Evolutionary conservation across 2,329 filamentous ascomycete species (phyloP), one percentile per base, ranked within the genome.

Genomic region (Cladosporium sphaerospermum): DNA sequence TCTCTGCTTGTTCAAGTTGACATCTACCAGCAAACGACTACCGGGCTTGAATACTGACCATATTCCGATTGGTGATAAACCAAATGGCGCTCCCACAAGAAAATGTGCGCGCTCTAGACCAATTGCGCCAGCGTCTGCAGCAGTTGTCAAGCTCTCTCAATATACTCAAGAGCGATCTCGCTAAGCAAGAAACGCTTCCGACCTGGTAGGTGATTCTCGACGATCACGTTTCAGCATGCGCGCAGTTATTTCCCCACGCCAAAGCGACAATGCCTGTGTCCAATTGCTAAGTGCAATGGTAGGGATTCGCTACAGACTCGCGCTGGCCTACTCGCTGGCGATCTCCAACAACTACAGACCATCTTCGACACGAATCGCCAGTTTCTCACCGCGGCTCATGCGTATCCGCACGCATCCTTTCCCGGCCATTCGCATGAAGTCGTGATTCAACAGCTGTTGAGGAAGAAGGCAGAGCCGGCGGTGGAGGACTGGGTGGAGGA

Each of bases 391-490:
- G 81, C 82, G 52, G 78, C 89, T 48, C 85, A 87, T 58, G 80
- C 88, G 18, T 89, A 88, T 65, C 89, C 89, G 0, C 82, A 84
- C 10, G 86, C 88, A 2, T 83, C 84, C 14, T 67, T 93, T 81
- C 70, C 89, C 82, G 69, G 66, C 16, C 4, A 85, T 82, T 36
- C 84, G 79, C 61, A 84, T 79, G 66, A 70, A 67, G 63, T 66
- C 45, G 76, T 88, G 3, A 77, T 92, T 1, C 76, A 80, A 23
- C 81, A 85, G 61, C 75, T 95, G 2, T 75, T 95, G 32, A 84
- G 89, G 37, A 95, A 93, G 71, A 93, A 93, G 67, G 78, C 90
- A 45, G 89, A 93, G 60, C 88, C 88, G 0, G 78, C 81, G 19
- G 83, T 90, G 14, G 87, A 91, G 65, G 82, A 84, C 53, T 84